phyloP scores from a whole-genome alignment of 352 stramenopile genomes.

The Pythium volutum region DNA sequence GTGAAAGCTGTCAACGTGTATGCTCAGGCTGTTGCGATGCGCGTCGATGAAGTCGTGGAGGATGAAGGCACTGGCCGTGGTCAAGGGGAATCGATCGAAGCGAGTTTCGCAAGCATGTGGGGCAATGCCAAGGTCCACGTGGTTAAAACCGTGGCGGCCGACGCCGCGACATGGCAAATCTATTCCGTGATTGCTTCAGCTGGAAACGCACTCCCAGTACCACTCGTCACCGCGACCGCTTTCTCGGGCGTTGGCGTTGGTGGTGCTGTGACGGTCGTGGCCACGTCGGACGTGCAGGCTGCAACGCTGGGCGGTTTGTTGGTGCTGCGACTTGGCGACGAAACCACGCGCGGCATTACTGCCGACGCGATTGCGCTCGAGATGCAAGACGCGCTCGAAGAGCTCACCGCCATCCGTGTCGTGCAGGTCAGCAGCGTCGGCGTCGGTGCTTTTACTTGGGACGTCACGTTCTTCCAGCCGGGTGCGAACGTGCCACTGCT shows the following conservation, averaged over 20 bases:
- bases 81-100: constrained; percentile 33
- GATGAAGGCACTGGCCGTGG: constrained; percentile 27
- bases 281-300: background rate
- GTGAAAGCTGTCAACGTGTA: constrained; percentile 12
- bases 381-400: constrained; percentile 36
- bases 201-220: background rate
- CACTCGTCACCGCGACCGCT: background rate
- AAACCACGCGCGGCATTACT: constrained; percentile 4
- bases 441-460: constrained; percentile 18
- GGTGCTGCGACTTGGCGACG: constrained; percentile 23
- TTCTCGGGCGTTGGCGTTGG: background rate
- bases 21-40: constrained; percentile 32
- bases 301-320: constrained; percentile 29
- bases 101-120: constrained; percentile 8
- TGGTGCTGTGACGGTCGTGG: background rate
- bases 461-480: constrained; percentile 44
- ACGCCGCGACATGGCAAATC: constrained; percentile 9
- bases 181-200: background rate
- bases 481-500: constrained; percentile 29
- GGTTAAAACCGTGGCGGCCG: constrained; percentile 1
- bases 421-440: constrained; percentile 21
- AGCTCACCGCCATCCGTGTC: constrained; percentile 22
- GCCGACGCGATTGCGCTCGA: constrained; percentile 15
- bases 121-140: constrained; percentile 25
- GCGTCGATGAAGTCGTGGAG: constrained; percentile 26